Evolutionary conservation across 2,329 filamentous ascomycete genomes (phyloP).

Genomic region (Sporothrix variecibatus): DNA sequence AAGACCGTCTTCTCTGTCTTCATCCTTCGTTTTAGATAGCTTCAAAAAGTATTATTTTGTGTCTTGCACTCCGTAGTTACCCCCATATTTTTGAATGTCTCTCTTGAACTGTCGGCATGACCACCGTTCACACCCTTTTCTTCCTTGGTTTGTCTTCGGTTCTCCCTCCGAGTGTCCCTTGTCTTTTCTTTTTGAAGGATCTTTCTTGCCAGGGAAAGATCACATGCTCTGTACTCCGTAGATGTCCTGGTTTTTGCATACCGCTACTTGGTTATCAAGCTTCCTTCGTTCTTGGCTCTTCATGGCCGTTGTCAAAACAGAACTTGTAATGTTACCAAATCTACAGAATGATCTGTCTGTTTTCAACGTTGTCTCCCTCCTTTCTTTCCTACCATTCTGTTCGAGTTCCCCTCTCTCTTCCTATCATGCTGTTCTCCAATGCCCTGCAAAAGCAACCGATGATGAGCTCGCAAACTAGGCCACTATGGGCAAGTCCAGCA

Average conservation of each 20-base stretch:
- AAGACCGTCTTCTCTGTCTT: neutral
- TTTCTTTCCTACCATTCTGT: neutral
- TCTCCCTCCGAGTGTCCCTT: neutral
- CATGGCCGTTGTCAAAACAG: neutral
- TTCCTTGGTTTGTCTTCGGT: neutral
- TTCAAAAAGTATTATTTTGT: too few species aligned
- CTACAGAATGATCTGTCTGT: too few species aligned
- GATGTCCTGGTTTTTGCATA: neutral
- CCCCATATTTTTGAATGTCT: neutral
- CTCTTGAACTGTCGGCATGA: neutral
- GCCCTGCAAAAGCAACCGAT: neutral
- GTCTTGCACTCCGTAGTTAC: too few species aligned
- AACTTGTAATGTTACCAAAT: too few species aligned
- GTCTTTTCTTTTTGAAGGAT: neutral
- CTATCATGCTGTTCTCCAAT: neutral
- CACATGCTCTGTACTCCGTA: neutral
- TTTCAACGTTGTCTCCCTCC: neutral
- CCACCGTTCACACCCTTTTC: neutral
- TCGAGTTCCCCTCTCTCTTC: neutral
- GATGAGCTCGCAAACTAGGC: conserved; percentile 7
- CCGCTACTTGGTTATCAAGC: neutral
- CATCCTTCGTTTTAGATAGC: neutral
- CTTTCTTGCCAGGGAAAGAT: too few species aligned
- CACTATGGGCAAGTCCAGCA: neutral
- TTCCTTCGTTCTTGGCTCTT: neutral